Conservation (phyloP, 768 basidiomycete species). For the Tricholoma furcatifolium region DNA sequence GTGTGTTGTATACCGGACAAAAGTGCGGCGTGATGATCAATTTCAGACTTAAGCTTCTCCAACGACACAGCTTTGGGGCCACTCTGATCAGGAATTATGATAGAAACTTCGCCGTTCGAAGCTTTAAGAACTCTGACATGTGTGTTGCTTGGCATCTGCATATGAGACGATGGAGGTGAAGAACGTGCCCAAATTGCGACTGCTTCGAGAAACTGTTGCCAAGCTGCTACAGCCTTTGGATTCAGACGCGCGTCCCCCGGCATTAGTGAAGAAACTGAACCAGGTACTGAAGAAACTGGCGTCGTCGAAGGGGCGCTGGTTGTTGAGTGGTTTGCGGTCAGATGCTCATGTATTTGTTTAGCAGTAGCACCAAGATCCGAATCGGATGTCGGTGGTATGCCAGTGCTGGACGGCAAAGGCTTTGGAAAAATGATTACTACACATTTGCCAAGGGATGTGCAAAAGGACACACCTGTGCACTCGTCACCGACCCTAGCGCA, state of each 20-base stretch:
- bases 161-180: background rate
- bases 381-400: background rate
- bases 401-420: background rate
- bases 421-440: background rate
- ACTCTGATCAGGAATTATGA: background rate
- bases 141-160: background rate
- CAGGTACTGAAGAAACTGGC: background rate
- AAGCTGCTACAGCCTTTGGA: background rate
- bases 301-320: background rate
- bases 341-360: constrained; percentile 1
- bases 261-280: too few relatives aligned
- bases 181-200: background rate
- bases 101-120: background rate
- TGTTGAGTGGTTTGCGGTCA: background rate
- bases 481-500: too few relatives aligned
- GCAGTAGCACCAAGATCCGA: background rate
- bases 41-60: background rate
- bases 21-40: background rate
- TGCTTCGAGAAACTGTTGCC: background rate
- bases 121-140: constrained; percentile 2
- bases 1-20: background rate
- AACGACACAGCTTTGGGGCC: background rate
- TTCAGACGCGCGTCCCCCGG: too few relatives aligned
- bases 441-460: too few relatives aligned
- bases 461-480: too few relatives aligned